Evolutionary conservation across 305 asterid genomes (phyloP).

Genomic region (Fraxinus xanthoxyloides): DNA sequence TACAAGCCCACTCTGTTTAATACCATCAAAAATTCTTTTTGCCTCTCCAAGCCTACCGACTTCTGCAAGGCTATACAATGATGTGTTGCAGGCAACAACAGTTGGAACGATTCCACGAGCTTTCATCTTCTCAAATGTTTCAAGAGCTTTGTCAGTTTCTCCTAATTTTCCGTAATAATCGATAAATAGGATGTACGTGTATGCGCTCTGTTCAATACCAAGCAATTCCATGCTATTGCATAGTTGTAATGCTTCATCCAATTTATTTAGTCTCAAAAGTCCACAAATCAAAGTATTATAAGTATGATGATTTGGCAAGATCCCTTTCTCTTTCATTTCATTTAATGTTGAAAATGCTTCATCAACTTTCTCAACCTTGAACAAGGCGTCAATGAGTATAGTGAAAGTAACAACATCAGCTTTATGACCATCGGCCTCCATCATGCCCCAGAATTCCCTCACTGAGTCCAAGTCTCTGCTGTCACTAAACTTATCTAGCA

Average conservation of each 20-base stretch:
- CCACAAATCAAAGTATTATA: slow-evolving; percentile 86
- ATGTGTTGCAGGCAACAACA: slow-evolving; percentile 79
- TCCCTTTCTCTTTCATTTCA: slow-evolving; percentile 60
- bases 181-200: slow-evolving; percentile 71
- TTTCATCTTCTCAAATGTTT: slow-evolving; percentile 77
- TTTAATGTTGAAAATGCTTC: slow-evolving; percentile 69
- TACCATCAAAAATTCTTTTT: slow-evolving; percentile 58
- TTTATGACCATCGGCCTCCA: slow-evolving; percentile 81
- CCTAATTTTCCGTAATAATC: slow-evolving; percentile 87
- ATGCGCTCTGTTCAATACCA: slow-evolving; percentile 61
- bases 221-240: slow-evolving; percentile 54
- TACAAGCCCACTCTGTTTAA: slow-evolving; percentile 65
- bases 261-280: slow-evolving; percentile 57
- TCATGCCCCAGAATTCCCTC: slow-evolving; percentile 58
- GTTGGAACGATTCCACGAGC: slow-evolving; percentile 77
- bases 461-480: slow-evolving; percentile 65
- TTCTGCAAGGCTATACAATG: slow-evolving; percentile 71
- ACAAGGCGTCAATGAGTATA: slow-evolving; percentile 70
- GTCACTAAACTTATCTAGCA: slow-evolving; percentile 76
- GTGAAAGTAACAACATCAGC: slow-evolving; percentile 85
- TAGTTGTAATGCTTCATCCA: slow-evolving; percentile 66
- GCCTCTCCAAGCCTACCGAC: slow-evolving; percentile 82
- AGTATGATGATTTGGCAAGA: slow-evolving; percentile 77
- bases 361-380: slow-evolving; percentile 62
- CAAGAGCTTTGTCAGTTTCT: slow-evolving; percentile 74